phyloP scores from a whole-genome alignment of 768 basidiomycete species.

The Pleurotus cornucopiae region DNA sequence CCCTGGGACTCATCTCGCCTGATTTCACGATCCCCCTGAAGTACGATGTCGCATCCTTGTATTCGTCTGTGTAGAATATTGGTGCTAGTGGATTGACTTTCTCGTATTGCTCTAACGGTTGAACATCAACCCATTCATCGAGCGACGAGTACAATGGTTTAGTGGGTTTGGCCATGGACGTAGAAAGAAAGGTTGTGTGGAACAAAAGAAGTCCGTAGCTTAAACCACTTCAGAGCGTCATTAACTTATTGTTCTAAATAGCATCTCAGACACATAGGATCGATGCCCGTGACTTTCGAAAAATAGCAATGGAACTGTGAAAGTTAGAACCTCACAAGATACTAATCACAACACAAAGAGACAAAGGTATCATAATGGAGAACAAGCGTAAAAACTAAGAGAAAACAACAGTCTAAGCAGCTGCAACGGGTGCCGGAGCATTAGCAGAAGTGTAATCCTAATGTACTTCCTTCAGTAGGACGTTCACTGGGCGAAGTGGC shows the following conservation, averaged over 20 bases:
- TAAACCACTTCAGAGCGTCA: no score
- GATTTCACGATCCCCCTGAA: slow-evolving; percentile 80
- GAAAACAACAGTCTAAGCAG: slow-evolving; percentile 9
- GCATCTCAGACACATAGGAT: background rate
- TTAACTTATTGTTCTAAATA: background rate
- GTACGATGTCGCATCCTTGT: slow-evolving; percentile 90
- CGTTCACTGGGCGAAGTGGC: background rate
- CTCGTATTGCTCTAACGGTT: slow-evolving; percentile 80
- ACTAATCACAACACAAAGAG: slow-evolving; percentile 14
- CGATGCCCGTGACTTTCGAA: background rate
- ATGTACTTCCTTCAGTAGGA: slow-evolving; percentile 2
- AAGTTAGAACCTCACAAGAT: background rate
- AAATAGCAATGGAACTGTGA: background rate
- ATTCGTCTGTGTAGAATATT: slow-evolving; percentile 87
- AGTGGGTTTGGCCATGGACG: slow-evolving; percentile 1
- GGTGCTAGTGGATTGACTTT: slow-evolving; percentile 76
- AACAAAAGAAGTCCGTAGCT: background rate
- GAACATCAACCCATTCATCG: slow-evolving; percentile 77
- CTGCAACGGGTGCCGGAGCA: slow-evolving; percentile 38
- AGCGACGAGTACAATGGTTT: slow-evolving; percentile 51
- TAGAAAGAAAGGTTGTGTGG: background rate
- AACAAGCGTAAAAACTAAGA: slow-evolving; percentile 16
- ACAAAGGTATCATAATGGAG: slow-evolving; percentile 12
- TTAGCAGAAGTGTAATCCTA: slow-evolving; percentile 71
- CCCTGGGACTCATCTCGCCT: slow-evolving; percentile 77